Evolutionary conservation across 75 land plant species (phyloP).

Genomic region (Pinus tabuliformis): DNA sequence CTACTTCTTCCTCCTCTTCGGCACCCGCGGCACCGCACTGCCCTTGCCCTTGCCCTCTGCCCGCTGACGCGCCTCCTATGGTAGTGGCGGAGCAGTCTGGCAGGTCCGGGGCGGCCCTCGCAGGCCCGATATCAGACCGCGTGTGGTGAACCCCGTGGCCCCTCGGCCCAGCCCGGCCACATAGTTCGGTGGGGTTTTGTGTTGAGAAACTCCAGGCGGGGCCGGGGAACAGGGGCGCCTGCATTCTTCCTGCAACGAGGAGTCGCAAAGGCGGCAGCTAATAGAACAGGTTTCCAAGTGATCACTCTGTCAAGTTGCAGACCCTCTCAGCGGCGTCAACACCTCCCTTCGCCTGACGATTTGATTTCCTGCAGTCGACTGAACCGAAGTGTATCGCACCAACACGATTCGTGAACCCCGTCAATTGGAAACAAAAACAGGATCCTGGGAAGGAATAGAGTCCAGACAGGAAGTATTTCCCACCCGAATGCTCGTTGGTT

Average conservation of each 20-base stretch:
- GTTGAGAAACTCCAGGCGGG: conserved; percentile 73
- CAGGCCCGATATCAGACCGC: conserved; percentile 97
- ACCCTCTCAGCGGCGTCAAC: too few species aligned
- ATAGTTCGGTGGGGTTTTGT: conserved; percentile 84
- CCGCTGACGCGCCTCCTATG: conserved; percentile 61
- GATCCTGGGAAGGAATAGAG: too few species aligned
- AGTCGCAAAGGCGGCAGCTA: conserved; percentile 34
- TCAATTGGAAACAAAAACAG: too few species aligned
- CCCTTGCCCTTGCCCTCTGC: conserved; percentile 48
- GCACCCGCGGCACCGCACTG: conserved; percentile 60
- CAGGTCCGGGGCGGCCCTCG: conserved; percentile 93
- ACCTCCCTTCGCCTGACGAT: too few species aligned
- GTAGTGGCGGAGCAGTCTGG: conserved; percentile 72
- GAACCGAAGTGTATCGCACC: too few species aligned
- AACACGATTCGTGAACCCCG: too few species aligned
- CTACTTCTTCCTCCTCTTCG: conserved; percentile 68
- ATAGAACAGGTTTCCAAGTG: too few species aligned
- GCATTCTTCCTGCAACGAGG: too few species aligned
- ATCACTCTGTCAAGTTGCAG: too few species aligned
- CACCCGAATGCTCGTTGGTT: too few species aligned
- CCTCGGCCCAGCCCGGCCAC: conserved; percentile 98
- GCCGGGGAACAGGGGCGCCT: conserved; percentile 55
- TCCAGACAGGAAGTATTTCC: too few species aligned
- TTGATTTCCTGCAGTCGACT: too few species aligned
- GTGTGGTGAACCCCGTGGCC: conserved; percentile 96